These are phyloP conservation scores for Hysterium pulicare DNA, from an alignment of 2,329 filamentous ascomycete species.

Conservation along the genomic window DNA sequence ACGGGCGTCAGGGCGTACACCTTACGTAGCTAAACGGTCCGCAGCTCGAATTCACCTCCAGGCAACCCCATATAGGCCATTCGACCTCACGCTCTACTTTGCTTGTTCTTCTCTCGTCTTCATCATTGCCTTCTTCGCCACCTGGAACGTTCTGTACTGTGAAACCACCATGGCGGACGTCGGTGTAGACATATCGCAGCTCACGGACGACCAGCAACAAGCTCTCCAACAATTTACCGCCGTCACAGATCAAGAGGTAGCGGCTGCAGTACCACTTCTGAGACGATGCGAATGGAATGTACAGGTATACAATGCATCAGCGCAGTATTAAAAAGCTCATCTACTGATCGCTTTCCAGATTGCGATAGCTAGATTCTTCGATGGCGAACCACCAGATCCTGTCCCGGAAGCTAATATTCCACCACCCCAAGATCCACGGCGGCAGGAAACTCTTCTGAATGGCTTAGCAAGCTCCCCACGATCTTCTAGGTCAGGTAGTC, in stretches of 20 bases:
- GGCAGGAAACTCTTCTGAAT: slow-evolving; percentile 67
- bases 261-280: slow-evolving; percentile 74
- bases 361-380: slow-evolving; percentile 95
- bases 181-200: slow-evolving; percentile 60
- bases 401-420: slow-evolving; percentile 68
- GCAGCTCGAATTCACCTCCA: no score
- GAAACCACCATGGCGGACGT: slow-evolving; percentile 37
- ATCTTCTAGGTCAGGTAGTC: slow-evolving; percentile 32
- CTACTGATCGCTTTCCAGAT: slow-evolving; percentile 58
- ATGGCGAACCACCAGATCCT: slow-evolving; percentile 84
- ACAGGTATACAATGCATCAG: slow-evolving; percentile 64
- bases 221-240: slow-evolving; percentile 84
- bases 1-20: no score
- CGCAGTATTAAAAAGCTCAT: background rate
- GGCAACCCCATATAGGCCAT: no score
- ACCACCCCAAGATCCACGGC: slow-evolving; percentile 60
- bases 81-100: no score
- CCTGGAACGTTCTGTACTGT: no score
- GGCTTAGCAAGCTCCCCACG: slow-evolving; percentile 38
- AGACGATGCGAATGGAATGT: slow-evolving; percentile 94
- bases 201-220: slow-evolving; percentile 74
- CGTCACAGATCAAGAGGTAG: slow-evolving; percentile 78
- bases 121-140: no score
- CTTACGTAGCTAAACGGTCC: no score
- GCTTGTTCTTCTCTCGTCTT: no score